Base-by-base conservation (phyloP, 163 green algal species). In the Chlamydomonas reinhardtii region DNA sequence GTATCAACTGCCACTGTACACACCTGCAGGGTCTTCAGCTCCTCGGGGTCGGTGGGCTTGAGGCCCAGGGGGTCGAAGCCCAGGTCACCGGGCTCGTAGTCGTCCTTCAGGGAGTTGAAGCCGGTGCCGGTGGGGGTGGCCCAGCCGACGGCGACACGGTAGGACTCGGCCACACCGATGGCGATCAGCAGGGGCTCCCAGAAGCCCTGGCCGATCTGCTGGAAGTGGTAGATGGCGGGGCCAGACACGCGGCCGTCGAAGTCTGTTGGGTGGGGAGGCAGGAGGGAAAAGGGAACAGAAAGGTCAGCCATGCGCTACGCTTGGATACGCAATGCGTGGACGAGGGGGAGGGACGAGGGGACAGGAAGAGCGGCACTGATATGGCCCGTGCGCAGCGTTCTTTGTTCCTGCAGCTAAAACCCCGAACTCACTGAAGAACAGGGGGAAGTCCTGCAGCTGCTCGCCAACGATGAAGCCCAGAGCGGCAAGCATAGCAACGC, bases 51-150 rank as follows among this genome's bases (percentile, higher is more conserved):
- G 5, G 76, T 72, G 76, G 93, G 92, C 62, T 82, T 83, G 39
- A 97, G 89, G 89, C 88, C 86, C n/a, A 97, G 93, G 31, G 94
- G 94, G 92, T 98, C 94, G 66, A 96, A 97, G 75, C 92, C 93
- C 48, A 96, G 89, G 88, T 95, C 83, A 37, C 95, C 95, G 17
- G 92, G 83, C 52, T 93, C 85, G 84, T 97, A 97, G 52, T 97
- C 95, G 68, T 95, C 91, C 85, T 92, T 92, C 61, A 95, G 82
- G 31, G 70, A 65, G 91, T 94, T 94, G 89, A 95, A 94, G 52
- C 78, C 86, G 22, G 54, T 92, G 84, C 90, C 92, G 59, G 52
- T 91, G 35, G 95, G 95, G 71, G 90, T 94, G 56, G 90, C 89
- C 95, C 95, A 98, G 80, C 93, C 95, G 20, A 94, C 31, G 52